Evolutionary conservation across 2,329 filamentous ascomycete species (phyloP), one percentile per base, ranked within the genome.

Genomic region (Aspergillus jensenii): DNA sequence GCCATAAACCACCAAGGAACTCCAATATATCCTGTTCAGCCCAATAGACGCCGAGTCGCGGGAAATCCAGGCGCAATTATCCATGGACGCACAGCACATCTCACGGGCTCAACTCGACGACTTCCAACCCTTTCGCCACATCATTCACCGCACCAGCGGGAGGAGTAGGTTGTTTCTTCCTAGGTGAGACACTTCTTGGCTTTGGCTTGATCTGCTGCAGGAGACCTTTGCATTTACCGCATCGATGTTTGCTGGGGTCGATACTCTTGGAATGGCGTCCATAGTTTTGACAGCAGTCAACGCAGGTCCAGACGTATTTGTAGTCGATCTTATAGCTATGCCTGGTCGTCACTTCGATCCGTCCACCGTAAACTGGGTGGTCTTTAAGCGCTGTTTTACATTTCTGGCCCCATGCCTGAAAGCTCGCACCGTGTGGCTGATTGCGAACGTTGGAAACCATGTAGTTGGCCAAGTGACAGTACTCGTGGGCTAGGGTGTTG

Each of bases 401-500:
- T 53, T 72, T 74, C 8, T 60, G 61, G 1, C 74, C 77, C 85
- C 91, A 96, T 1, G 75, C 70, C 73, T 96, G 93, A 82, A 97
- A 97, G 66, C 90, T 89, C 12, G 84, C 82, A 21, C 93, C 93
- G 71, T 97, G 93, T 0, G 92, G 91, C 60, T 90, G 88, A 56
- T 86, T 87, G 44, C 85, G 87, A 37, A 93, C 79, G 37, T 87
- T 86, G 49, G 83, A 88, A 62, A 98, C 80, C 86, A 98, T 96
- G 74, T 93, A 97, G 67, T 92, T 96, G 44, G 91, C 88, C 1
- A 98, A 79, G 70, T 99, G 95, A 73, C 95, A 98, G 78, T 95
- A 98, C 68, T 99, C 95, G 72, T 99, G 95, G 0, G 93, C 91
- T n/a, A 98, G 78, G 0, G 95, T 92, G 73, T 97, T 97, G 62